Evolutionary conservation across 2,329 filamentous ascomycete species (phyloP).

Genomic region (Colletotrichum tropicale): DNA sequence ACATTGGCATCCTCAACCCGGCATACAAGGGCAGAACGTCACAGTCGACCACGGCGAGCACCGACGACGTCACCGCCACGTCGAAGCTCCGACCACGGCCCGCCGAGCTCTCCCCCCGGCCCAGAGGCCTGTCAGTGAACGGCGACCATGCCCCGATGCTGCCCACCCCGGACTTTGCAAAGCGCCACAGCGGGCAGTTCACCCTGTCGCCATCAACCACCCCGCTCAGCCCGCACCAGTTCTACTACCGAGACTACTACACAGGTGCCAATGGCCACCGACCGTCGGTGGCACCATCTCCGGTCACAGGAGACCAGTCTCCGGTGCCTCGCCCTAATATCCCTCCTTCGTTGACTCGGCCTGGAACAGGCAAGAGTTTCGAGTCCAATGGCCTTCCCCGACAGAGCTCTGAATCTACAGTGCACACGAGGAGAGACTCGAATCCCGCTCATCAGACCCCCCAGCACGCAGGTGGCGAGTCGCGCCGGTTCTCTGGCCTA

Average conservation of each 20-base stretch:
- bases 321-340: constrained; percentile 45
- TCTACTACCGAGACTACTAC: constrained; percentile 62
- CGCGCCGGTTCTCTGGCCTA: constrained; percentile 71
- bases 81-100: constrained; percentile 54
- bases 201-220: constrained; percentile 60
- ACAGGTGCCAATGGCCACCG: constrained; percentile 41
- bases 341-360: constrained; percentile 45
- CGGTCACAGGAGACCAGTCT: constrained; percentile 59
- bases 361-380: constrained; percentile 65
- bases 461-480: constrained; percentile 46
- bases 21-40: constrained; percentile 64
- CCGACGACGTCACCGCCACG: constrained; percentile 52
- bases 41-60: constrained; percentile 63
- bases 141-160: constrained; percentile 67
- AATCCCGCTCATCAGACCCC: constrained; percentile 56
- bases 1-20: constrained; percentile 80
- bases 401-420: constrained; percentile 56
- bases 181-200: constrained; percentile 71
- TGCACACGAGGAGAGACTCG: constrained; percentile 56
- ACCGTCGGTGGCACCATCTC: constrained; percentile 41
- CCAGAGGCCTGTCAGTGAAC: constrained; percentile 65
- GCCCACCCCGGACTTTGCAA: constrained; percentile 69
- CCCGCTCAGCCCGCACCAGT: constrained; percentile 56
- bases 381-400: constrained; percentile 56
- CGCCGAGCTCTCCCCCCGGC: constrained; percentile 53